Evolutionary conservation across 176 grass and related monocot species (phyloP).

Genomic region (Hyparrhenia diplandra): DNA sequence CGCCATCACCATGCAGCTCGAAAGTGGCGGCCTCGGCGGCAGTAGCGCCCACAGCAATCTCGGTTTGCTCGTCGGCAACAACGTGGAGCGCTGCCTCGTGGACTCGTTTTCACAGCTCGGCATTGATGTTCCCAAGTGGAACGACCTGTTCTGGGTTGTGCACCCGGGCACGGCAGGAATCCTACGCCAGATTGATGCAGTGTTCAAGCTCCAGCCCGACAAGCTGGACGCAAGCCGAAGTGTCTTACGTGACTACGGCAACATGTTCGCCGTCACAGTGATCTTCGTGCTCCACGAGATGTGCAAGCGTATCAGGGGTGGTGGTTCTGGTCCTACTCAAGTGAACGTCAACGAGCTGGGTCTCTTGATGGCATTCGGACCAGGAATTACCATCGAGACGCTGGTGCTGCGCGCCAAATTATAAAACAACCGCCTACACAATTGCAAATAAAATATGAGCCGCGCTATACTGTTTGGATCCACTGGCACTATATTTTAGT

Average conservation of each 20-base stretch:
- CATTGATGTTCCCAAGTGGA: slow-evolving; percentile 27
- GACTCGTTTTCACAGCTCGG: slow-evolving; percentile 35
- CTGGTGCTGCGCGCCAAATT: too few relatives aligned
- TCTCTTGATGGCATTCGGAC: too few relatives aligned
- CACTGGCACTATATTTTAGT: too few relatives aligned
- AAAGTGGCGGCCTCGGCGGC: slow-evolving; percentile 15
- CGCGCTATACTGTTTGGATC: too few relatives aligned
- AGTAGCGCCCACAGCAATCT: slow-evolving; percentile 28
- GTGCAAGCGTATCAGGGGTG: not conserved
- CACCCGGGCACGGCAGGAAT: slow-evolving; percentile 41
- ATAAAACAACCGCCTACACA: too few relatives aligned
- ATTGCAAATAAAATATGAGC: too few relatives aligned
- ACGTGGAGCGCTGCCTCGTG: slow-evolving; percentile 39
- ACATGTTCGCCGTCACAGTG: slow-evolving; percentile 47
- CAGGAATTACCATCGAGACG: too few relatives aligned
- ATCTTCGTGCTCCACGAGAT: slow-evolving; percentile 62
- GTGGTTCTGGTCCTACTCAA: too few relatives aligned
- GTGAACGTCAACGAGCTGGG: too few relatives aligned
- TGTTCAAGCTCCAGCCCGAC: slow-evolving; percentile 32
- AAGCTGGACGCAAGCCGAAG: slow-evolving; percentile 23
- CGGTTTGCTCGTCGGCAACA: slow-evolving; percentile 33
- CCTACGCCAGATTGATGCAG: slow-evolving; percentile 40
- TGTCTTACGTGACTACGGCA: slow-evolving; percentile 41
- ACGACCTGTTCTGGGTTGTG: slow-evolving; percentile 63
- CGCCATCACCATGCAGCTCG: slow-evolving; percentile 34